Evolutionary conservation across 2,329 filamentous ascomycete genomes (phyloP).

Genomic region (Calonectria hongkongensis): DNA sequence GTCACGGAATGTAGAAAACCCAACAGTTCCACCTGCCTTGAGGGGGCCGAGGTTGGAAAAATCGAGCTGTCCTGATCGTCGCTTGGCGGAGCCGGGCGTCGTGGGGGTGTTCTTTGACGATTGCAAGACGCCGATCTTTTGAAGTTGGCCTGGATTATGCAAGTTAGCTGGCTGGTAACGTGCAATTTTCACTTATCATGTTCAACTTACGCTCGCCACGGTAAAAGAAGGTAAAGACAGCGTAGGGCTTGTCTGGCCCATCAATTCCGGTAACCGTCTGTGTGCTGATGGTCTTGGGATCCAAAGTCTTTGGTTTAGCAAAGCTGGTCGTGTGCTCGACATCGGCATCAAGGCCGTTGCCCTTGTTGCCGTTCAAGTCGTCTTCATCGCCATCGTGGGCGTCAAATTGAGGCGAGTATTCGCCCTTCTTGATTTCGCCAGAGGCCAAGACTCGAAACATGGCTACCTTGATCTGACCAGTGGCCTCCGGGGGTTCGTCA

Average conservation of each 20-base stretch:
- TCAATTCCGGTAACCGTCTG: slow-evolving; percentile 99
- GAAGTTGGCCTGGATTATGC: slow-evolving; percentile 84
- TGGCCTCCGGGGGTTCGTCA: slow-evolving; percentile 93
- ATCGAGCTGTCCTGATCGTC: slow-evolving; percentile 88
- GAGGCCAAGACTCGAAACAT: slow-evolving; percentile 96
- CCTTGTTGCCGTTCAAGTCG: slow-evolving; percentile 67
- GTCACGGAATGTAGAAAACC: slow-evolving; percentile 92
- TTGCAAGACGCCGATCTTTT: slow-evolving; percentile 94
- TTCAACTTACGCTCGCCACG: slow-evolving; percentile 90
- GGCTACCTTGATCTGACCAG: slow-evolving; percentile 98
- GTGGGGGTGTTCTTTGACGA: slow-evolving; percentile 79
- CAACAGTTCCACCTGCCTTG: slow-evolving; percentile 90
- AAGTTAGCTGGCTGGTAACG: slow-evolving; percentile 49
- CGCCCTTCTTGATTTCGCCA: slow-evolving; percentile 97
- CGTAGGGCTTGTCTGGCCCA: slow-evolving; percentile 95
- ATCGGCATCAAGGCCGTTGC: slow-evolving; percentile 82
- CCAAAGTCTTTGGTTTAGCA: slow-evolving; percentile 95
- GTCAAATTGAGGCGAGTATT: slow-evolving; percentile 98
- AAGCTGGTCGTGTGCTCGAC: slow-evolving; percentile 98
- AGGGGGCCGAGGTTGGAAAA: slow-evolving; percentile 90
- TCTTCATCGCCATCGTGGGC: slow-evolving; percentile 96
- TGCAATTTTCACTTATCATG: slow-evolving; percentile 8
- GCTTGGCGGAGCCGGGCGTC: slow-evolving; percentile 78
- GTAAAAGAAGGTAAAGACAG: slow-evolving; percentile 98
- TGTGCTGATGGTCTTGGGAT: slow-evolving; percentile 98